Conservation (phyloP, 2,329 filamentous ascomycete species). For the Aspergillus sp. region DNA sequence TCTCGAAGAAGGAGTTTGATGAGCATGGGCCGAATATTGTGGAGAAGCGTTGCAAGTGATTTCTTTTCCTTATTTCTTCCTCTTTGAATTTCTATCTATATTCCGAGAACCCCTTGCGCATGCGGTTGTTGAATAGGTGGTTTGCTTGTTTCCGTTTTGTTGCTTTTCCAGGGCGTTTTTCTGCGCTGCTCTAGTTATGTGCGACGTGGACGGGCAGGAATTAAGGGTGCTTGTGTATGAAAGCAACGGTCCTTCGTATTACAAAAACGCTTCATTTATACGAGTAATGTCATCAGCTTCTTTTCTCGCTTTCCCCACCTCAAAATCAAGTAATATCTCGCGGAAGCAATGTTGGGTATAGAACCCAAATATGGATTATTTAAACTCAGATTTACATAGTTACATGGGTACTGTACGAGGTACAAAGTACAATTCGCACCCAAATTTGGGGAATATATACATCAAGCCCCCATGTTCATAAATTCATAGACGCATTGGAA, state of each 20-base stretch:
- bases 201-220: neutral
- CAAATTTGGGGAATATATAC: no score
- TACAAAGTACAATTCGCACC: no score
- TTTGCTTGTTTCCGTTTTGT: neutral
- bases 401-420: no score
- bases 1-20: conserved; percentile 93
- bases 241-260: neutral
- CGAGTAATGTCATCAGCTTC: conserved; percentile 1
- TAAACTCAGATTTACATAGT: no score
- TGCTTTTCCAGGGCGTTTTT: neutral
- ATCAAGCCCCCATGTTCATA: no score
- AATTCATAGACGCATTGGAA: no score
- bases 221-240: neutral
- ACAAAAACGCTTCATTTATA: neutral
- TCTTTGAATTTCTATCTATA: neutral
- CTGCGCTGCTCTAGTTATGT: neutral
- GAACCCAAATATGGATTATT: no score
- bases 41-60: conserved; percentile 89
- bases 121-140: neutral
- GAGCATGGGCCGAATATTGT: conserved; percentile 87
- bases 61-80: neutral
- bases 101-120: neutral
- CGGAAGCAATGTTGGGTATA: no score
- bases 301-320: neutral
- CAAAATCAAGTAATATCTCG: no score